Evolutionary conservation across 2,329 filamentous ascomycete species (phyloP), one percentile per base, ranked within the genome.

Genomic region (Aspergillus pseudonomiae): DNA sequence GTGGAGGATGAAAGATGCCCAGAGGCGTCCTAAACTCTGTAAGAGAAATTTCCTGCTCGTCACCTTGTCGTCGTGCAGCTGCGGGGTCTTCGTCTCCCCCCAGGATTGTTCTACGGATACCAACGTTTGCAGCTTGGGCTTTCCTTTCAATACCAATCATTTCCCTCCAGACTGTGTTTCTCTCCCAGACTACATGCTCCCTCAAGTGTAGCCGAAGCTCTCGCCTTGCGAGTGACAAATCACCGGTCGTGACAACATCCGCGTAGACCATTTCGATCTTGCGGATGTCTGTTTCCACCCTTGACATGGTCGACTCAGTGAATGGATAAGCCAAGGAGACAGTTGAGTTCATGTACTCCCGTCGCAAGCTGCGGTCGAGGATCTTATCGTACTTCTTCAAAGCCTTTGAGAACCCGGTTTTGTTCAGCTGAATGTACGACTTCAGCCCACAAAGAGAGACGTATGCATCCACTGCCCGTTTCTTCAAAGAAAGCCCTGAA

Each of bases 331-430:
- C 91, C 1, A 89, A 83, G 63, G 91, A 88, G 59, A 99, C 93
- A 41, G 86, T 84, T 36, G 87, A 81, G 61, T 87, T 85, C 78
- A 97, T 88, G 76, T 97, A 99, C 53, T 85, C 82, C 16, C 86
- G 82, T 68, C 94, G 93, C 61, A 98, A 83, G 70, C 89, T 89
- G 68, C 90, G 89, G 77, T 97, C 91, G 63, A 97, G 81, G 62
- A 91, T 98, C 83, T 99, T 99, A 84, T 99, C 95, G 74, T 95
- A 99, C 79, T 99, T 99, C 81, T 99, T 99, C 69, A 98, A 81
- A 0, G 96, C 94, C 80, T 99, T 99, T 73, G 90, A 88, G 80
- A 99, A 99, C 14, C 95, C 95, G 0, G 95, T 99, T 79, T 91
- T 91, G 84, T 99, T 99, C 66, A 99, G 87, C 80, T 98, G 94